Evolutionary conservation across 2,329 filamentous ascomycete species (phyloP), one percentile per base, ranked within the genome.

Genomic region (Botrytis porri): DNA sequence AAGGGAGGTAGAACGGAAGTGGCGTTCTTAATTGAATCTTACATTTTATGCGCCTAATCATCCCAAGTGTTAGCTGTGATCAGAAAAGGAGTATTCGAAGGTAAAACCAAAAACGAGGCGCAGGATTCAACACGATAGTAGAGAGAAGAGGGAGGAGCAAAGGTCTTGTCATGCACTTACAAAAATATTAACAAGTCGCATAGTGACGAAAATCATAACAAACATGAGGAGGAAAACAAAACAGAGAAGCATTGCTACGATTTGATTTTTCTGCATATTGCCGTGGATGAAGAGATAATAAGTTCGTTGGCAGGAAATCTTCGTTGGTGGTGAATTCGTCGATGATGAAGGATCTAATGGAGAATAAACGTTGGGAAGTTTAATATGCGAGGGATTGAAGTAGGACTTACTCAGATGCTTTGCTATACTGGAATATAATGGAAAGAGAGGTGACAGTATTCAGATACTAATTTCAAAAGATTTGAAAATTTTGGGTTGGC

Each of bases 211-310:
- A 25, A 57, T 69, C 35, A 57, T 69, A 32, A 41, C 14, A 41
- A 69, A 69, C 65, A 69, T 57, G n/a, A 69, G 65, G n/a, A 72
- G 22, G 37, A 69, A 72, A 29, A 59, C 62, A 25, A 72, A 51
- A 35, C 64, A 12, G 51, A 72, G 48, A 29, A 69, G 64, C 29
- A 69, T 12, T 6, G 70, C 70, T 29, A 72, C 60, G 22, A 69
- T 29, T 29, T 45, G 37, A 14, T 69, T 72, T 45, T 37, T 43
- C 39, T 69, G 70, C 70, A 69, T 69, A 69, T 60, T 60, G 29
- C 61, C 29, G 41, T 45, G 4, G 48, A n/a, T 39, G 67, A 66
- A 22, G 37, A 59, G 14, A 57, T 14, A 32, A 20, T 4, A 20
- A 7, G 9, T 43, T 39, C 10, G 37, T 25, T 6, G 20, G n/a